Percentiles rank a stretch among this genome's conserved stretches.
phyloP scores from a whole-genome alignment of 2,329 filamentous ascomycete species.

The Penicillium sp. region DNA sequence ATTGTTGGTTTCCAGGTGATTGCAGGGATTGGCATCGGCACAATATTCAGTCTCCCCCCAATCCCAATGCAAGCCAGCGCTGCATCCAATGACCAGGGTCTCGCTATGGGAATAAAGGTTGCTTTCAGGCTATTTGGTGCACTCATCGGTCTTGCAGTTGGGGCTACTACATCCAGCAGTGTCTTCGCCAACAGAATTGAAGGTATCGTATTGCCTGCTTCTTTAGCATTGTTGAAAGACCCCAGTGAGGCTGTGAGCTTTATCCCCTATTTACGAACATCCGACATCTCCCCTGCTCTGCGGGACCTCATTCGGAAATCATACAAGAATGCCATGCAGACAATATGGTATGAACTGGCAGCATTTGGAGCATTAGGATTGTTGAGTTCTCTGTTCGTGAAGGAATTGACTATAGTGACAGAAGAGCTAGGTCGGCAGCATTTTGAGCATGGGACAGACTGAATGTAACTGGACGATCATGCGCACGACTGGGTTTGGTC shows the following conservation, averaged over 20 bases:
- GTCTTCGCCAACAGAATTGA: no score
- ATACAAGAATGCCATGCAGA: neutral
- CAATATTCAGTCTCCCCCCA: slow-evolving; percentile 1
- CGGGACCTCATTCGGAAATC: neutral
- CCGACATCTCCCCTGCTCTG: neutral
- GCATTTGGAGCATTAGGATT: no score
- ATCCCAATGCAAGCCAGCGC: slow-evolving; percentile 1
- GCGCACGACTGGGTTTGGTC: fast-evolving
- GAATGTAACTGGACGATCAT: neutral
- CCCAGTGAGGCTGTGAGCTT: neutral
- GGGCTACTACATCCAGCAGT: no score
- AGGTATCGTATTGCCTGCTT: neutral
- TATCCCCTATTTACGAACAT: neutral
- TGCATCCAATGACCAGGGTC: neutral
- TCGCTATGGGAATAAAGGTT: neutral
- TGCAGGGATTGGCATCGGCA: neutral
- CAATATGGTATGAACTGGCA: no score
- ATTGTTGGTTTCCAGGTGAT: neutral
- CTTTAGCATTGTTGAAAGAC: neutral
- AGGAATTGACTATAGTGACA: no score
- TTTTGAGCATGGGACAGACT: no score
- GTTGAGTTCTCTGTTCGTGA: no score
- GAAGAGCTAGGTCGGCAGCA: no score
- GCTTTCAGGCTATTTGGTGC: no score
- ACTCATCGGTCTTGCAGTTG: no score